Evolutionary conservation across 2,329 filamentous ascomycete species (phyloP).

Genomic region (Calycina herbarum): DNA sequence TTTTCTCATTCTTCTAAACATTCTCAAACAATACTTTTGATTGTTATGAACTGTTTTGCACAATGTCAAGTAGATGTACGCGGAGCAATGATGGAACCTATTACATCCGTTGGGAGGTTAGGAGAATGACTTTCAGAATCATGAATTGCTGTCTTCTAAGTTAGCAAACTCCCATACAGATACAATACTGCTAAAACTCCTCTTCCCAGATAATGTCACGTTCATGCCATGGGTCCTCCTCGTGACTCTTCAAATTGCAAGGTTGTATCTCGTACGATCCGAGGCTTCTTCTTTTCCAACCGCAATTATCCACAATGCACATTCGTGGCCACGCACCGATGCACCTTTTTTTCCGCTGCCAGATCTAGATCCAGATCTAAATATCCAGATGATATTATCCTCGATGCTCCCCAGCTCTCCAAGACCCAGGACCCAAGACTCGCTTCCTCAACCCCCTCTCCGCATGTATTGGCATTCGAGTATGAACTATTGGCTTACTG

Average conservation of each 20-base stretch:
- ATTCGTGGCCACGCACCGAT: background rate
- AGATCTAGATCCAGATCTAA: background rate
- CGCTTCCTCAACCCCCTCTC: background rate
- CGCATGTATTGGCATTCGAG: background rate
- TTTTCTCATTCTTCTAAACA: too few relatives aligned
- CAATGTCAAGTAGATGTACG: too few relatives aligned
- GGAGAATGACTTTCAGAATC: too few relatives aligned
- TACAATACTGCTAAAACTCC: too few relatives aligned
- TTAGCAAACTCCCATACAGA: too few relatives aligned
- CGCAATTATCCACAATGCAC: background rate
- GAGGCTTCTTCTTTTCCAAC: background rate
- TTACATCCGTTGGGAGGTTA: too few relatives aligned
- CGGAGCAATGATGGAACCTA: too few relatives aligned
- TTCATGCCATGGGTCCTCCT: background rate
- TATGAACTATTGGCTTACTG: background rate
- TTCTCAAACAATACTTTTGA: too few relatives aligned
- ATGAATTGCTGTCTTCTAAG: too few relatives aligned
- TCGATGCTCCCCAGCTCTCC: background rate
- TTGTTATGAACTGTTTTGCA: too few relatives aligned
- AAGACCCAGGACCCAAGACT: background rate
- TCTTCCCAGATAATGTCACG: too few relatives aligned
- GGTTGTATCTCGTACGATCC: background rate
- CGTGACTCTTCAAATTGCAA: background rate
- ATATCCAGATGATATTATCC: background rate
- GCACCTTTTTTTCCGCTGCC: background rate